Base-by-base conservation (phyloP, 2,329 filamentous ascomycete genomes). In the Colletotrichum sp. region DNA sequence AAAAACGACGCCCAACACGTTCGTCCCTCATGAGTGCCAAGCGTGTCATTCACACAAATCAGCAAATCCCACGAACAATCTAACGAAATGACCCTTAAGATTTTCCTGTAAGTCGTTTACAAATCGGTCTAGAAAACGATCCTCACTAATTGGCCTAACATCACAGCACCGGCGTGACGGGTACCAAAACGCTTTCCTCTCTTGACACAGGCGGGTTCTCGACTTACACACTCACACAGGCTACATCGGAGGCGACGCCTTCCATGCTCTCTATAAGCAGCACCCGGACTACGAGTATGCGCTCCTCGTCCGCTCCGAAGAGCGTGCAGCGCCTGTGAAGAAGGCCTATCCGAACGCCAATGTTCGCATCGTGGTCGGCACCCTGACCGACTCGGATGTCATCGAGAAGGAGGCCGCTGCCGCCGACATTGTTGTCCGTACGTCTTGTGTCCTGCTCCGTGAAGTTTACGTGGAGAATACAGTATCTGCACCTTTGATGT, bases 231-330 rank as follows among this genome's bases (percentile, higher is more conserved):
- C 24, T 39, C 59, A 6, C 10, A 34, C 49, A 83, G 90, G 90
- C 75, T 91, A 89, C 79, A 86, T 91, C 71, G 90, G 90, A 57
- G 90, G 90, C 8, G 86, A 89, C 44, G 85, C 86, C 8, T 85
- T 91, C 49, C 84, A 88, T 65, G 80, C 82, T 16, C 80, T 91
- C 8, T 79, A 84, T 70, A 79, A 84, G 8, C 81, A 85, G 10
- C 86, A 90, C 70, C 88, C 88, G 4, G 85, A 90, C n/a, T 88
- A 86, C 72, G 83, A 88, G 12, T 86, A 86, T 71, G 84, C 85
- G 1, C 81, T 88, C 6, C 84, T 91, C 3, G 84, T 91, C 6
- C 86, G 90, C 21, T 87, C 85, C 76, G 84, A 88, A 74, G 82
- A 85, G 18, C 88, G 88, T 18, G 88, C 83, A 6, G 84, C 86